Conservation (phyloP, 2,329 filamentous ascomycete species). For the Aspergillus sp. region DNA sequence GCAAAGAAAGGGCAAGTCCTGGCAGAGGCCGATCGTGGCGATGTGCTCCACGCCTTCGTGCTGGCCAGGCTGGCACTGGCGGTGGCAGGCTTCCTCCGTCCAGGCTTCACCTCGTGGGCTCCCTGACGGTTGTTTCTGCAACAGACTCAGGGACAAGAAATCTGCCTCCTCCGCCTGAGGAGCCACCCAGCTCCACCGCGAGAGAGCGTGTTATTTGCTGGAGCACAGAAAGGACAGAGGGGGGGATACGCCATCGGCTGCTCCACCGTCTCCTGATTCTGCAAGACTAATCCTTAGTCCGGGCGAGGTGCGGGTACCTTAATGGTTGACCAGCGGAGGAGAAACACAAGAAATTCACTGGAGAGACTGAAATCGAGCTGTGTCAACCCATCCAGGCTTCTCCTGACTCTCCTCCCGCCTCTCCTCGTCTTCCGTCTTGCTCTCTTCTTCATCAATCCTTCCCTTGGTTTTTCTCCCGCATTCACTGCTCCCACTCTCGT, state of each 20-base stretch:
- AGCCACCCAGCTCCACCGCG: conserved; percentile 3
- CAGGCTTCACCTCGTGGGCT: background rate
- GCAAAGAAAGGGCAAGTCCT: background rate
- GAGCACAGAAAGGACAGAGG: background rate
- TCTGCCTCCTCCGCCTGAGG: background rate
- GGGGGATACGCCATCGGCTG: conserved; percentile 3
- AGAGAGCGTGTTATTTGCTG: conserved; percentile 4
- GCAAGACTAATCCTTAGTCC: conserved; percentile 12
- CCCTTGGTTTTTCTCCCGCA: background rate
- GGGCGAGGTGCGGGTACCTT: conserved; percentile 8
- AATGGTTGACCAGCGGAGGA: conserved; percentile 1
- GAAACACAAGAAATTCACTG: background rate
- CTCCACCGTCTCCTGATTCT: conserved; percentile 16
- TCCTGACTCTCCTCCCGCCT: conserved; percentile 3
- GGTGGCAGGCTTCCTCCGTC: background rate
- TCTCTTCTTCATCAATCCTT: background rate
- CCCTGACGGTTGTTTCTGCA: background rate
- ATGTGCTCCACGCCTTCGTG: conserved; percentile 1
- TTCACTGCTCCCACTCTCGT: background rate
- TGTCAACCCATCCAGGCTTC: background rate
- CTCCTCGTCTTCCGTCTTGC: background rate
- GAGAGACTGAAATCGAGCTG: background rate
- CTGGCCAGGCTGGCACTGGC: background rate
- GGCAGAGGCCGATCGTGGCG: background rate
- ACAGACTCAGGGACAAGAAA: background rate